phyloP scores from a whole-genome alignment of 352 stramenopile species.

The Phytopythium boreale region DNA sequence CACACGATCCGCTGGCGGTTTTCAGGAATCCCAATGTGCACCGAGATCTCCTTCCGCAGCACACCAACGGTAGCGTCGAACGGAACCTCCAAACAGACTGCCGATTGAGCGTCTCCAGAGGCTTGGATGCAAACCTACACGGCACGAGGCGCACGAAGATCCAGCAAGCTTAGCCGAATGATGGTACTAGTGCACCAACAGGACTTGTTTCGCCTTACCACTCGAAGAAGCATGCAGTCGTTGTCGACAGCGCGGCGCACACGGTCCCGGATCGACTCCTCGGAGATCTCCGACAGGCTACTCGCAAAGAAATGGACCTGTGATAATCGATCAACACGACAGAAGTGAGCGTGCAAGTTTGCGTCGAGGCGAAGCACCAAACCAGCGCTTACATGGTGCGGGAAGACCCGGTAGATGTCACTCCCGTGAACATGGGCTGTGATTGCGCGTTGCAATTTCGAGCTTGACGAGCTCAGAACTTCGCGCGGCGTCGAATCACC shows the following conservation, averaged over 20 bases:
- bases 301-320: conserved; percentile 89
- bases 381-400: conserved; percentile 63
- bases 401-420: conserved; percentile 87
- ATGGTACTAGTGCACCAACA: not conserved
- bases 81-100: conserved; percentile 77
- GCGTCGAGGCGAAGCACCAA: not conserved
- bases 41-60: conserved; percentile 76
- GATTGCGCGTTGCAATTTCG: conserved; percentile 76
- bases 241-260: conserved; percentile 82
- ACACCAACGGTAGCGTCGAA: conserved; percentile 74
- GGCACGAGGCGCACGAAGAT: not conserved
- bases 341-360: not conserved
- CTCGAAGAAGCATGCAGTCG: conserved; percentile 84
- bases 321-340: not conserved
- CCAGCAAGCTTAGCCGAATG: not conserved
- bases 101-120: conserved; percentile 72
- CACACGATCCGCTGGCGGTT: conserved; percentile 85
- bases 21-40: conserved; percentile 79
- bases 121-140: conserved; percentile 77
- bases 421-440: conserved; percentile 78
- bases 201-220: conserved; percentile 33
- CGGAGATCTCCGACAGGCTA: conserved; percentile 68
- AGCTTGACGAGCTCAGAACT: conserved; percentile 46
- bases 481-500: conserved; percentile 30
- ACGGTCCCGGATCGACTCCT: conserved; percentile 83